Percentiles rank a stretch among this genome's conserved stretches.
phyloP scores from a whole-genome alignment of 2,329 filamentous ascomycete species.

The Ceratocystis albifundus region DNA sequence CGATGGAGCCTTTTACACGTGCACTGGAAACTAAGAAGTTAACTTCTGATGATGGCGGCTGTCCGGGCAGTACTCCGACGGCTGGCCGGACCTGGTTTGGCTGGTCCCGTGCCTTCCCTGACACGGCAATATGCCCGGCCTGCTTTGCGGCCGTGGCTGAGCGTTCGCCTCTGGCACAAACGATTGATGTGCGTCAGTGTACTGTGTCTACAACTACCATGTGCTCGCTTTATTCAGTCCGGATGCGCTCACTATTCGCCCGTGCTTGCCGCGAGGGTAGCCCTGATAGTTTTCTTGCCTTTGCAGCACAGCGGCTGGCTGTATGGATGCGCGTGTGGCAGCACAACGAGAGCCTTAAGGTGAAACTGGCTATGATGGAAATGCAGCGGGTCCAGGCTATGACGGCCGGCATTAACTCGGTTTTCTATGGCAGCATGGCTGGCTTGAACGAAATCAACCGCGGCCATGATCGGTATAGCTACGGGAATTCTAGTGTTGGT shows the following conservation, averaged over 20 bases:
- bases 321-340: conserved; percentile 29
- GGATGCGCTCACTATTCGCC: conserved; percentile 32
- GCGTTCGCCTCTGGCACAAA: conserved; percentile 27
- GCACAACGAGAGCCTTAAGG: conserved; percentile 28
- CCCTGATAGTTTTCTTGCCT: conserved; percentile 27
- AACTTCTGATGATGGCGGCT: background rate
- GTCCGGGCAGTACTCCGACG: background rate
- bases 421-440: conserved; percentile 31
- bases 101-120: conserved; percentile 28
- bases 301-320: conserved; percentile 27
- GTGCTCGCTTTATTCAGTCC: conserved; percentile 32
- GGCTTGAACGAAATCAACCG: conserved; percentile 26
- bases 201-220: conserved; percentile 27
- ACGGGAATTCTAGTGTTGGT: conserved; percentile 31
- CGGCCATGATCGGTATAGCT: conserved; percentile 28
- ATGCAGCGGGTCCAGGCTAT: conserved; percentile 27
- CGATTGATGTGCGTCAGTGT: conserved; percentile 27
- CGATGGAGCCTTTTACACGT: conserved; percentile 29
- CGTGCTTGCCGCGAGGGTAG: conserved; percentile 27
- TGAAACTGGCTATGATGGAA: conserved; percentile 29
- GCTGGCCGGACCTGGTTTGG: conserved; percentile 31
- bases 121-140: conserved; percentile 28
- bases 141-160: conserved; percentile 30
- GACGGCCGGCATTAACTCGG: conserved; percentile 28
- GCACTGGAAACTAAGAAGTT: conserved; percentile 21